Base-by-base conservation (phyloP, 805 yeast species). In the Millerozyma acaciae region DNA sequence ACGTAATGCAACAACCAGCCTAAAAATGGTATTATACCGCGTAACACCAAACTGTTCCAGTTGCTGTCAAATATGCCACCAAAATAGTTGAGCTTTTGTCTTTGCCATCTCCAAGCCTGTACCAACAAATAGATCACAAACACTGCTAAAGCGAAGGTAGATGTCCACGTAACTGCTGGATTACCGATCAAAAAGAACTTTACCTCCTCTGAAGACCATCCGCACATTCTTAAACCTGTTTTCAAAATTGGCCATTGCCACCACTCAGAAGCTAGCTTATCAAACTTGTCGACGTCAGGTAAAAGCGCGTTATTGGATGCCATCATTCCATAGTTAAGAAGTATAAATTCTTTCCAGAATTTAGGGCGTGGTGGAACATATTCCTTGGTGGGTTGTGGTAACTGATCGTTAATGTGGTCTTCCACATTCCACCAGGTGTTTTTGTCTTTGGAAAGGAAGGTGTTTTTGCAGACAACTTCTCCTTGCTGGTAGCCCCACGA, bases 191-290 rank as follows among this genome's bases (percentile, higher is more conserved):
- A 56, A 57, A 75, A 83, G 55, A 80, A 84, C 50, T 78, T 78
- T 44, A 71, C 65, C 37, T 62, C 68, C 6, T 70, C 73, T 27
- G 71, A 72, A 28, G 70, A 65, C 93, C 93, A 84, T 9, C 76
- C 71, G 58, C 86, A 80, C 70, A 84, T 68, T 59, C 95, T 73
- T 44, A 84, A 73, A 38, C 95, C 95, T 29, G 68, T 73, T 39
- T 78, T 70, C 50, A 84, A 66, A n/a, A 80, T 74, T 31, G 95
- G 95, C 95, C 95, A 84, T 65, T 84, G 84, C 90, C 93, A 84
- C 56, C 85, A 84, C 35, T 69, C 57, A 10, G 90, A 80, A 1
- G 88, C 79, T 38, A 84, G 62, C 36, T 70, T 73, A 51, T 84
- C 95, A 43, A 65, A 75, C 48, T 83, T 84, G 48, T 84, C 93